These are phyloP conservation scores for Puccinia sorghi DNA, from an alignment of 1,284 basidiomycete species.

Conservation along the genomic window DNA sequence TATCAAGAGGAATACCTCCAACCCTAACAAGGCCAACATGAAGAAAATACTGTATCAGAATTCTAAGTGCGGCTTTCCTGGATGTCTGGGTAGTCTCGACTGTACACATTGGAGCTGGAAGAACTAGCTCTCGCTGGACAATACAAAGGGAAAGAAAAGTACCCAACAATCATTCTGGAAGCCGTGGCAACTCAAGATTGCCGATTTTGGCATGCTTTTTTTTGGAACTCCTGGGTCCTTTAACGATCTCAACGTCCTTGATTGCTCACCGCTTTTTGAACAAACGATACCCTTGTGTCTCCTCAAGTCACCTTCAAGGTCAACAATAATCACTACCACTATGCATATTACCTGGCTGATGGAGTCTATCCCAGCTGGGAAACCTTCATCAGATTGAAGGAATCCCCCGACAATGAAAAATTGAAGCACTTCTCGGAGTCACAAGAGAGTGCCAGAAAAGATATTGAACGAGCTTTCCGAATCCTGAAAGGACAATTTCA, in stretches of 20 bases:
- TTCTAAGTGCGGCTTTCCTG: slow-evolving; percentile 3
- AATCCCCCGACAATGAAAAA: too few relatives aligned
- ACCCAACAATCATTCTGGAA: slow-evolving; percentile 4
- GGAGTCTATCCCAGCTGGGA: slow-evolving; percentile 10
- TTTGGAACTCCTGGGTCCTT: slow-evolving; percentile 32
- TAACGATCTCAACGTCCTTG: slow-evolving; percentile 37
- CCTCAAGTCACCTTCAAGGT: background rate
- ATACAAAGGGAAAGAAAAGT: slow-evolving; percentile 35
- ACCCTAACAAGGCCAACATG: slow-evolving; percentile 2
- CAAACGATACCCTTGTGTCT: background rate
- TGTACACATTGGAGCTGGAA: slow-evolving; percentile 32
- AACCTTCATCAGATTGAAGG: background rate
- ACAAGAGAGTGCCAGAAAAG: slow-evolving; percentile 24
- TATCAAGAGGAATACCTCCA: slow-evolving; percentile 15
- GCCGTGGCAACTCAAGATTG: slow-evolving; percentile 10
- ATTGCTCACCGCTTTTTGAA: slow-evolving; percentile 5
- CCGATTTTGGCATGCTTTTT: slow-evolving; percentile 35
- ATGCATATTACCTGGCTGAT: slow-evolving; percentile 27
- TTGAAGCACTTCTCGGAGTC: background rate
- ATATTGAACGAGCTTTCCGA: slow-evolving; percentile 9
- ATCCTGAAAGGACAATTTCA: slow-evolving; percentile 8
- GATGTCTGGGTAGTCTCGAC: slow-evolving; percentile 10
- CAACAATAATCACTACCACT: slow-evolving; percentile 2
- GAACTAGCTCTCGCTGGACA: slow-evolving; percentile 8
- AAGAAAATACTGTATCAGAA: background rate